These are phyloP conservation scores for Fusarium proliferatum DNA, from an alignment of 2,329 filamentous ascomycete genomes.

Conservation along the genomic window DNA sequence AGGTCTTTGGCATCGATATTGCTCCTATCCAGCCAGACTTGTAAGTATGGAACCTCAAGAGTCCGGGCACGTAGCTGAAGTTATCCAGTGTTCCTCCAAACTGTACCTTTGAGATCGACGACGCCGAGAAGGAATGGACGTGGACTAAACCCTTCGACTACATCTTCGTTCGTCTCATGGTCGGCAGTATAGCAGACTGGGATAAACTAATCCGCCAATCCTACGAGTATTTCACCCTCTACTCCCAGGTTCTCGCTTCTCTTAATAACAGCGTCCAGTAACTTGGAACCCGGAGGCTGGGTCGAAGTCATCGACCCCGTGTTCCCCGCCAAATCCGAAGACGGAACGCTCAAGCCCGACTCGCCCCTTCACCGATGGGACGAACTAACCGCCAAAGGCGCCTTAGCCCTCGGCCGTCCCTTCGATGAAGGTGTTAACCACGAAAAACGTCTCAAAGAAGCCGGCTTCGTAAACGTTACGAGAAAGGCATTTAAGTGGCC, in stretches of 20 bases:
- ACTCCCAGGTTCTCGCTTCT: no score
- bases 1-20: constrained; percentile 18
- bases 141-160: constrained; percentile 25
- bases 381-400: constrained; percentile 18
- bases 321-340: constrained; percentile 32
- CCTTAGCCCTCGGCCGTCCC: not conserved
- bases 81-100: constrained; percentile 2
- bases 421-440: constrained; percentile 17
- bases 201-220: constrained; percentile 1
- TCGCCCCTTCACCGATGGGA: constrained; percentile 22
- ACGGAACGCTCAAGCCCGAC: constrained; percentile 9
- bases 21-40: constrained; percentile 24
- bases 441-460: constrained; percentile 6
- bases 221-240: constrained; percentile 1
- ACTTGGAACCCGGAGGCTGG: constrained; percentile 28
- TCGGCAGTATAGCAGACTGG: constrained; percentile 31
- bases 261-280: not conserved
- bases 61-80: rapidly evolving
- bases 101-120: constrained; percentile 24
- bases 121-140: constrained; percentile 28
- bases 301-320: constrained; percentile 31
- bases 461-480: constrained; percentile 18
- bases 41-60: rapidly evolving
- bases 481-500: constrained; percentile 17
- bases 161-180: constrained; percentile 30